Base-by-base conservation (phyloP, 805 yeast genomes). In the Jamesozyma jinghongensis region DNA sequence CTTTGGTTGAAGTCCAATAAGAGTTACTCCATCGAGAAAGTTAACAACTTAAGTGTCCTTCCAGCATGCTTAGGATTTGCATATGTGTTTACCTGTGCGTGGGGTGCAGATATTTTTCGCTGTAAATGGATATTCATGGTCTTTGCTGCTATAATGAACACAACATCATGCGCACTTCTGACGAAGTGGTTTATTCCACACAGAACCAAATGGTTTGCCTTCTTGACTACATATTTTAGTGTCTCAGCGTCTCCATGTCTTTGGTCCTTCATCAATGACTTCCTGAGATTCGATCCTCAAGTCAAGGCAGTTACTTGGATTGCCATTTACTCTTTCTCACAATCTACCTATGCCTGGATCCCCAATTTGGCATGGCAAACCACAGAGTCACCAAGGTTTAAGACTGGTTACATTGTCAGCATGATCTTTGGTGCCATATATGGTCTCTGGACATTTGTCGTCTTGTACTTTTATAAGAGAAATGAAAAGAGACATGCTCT, bases 151-250 rank as follows among this genome's bases (percentile, higher is more conserved):
- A 63, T 69, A 0, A 69, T 77, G 67, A 77, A 75, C 48, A 61
- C 74, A 20, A 51, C 70, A 5, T 79, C 81, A 12, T 75, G 77
- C 52, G 65, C 66, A 1, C 62, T 78, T 19, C 59, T 78, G 47
- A 77, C 79, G 5, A 70, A 69, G 34, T 78, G 84, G 84, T 58
- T 76, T 46, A 74, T 78, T 22, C 67, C 77, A 0, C 65, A 65
- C 32, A 43, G 65, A n/a, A 76, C 82, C 13, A 76, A 78, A 57
- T 77, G 83, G 82, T 75, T 70, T 63, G 84, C 77, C 0, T 78
- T 73, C 55, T 65, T 76, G 51, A 65, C 73, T 37, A 75, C 74
- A 17, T 78, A 77, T 52, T 74, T 75, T 56, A 73, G 78, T 12
- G 77, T 80, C 70, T 73, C 82, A 14, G 74, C 74, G 56, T 76